Conservation (phyloP, 148 eudicot species). For the Cornus controversa region DNA sequence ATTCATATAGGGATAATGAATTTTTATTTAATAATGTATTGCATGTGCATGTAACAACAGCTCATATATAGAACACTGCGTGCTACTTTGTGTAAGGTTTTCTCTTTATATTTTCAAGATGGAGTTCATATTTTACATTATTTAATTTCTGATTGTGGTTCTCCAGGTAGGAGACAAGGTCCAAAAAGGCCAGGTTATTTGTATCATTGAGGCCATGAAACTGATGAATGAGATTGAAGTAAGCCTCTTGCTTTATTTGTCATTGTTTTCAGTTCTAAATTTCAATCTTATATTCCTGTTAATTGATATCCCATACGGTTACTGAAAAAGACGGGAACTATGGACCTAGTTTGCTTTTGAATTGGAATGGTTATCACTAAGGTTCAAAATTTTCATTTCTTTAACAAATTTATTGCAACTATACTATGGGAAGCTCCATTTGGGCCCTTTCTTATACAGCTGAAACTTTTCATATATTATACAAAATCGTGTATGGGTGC, state of each 20-base stretch:
- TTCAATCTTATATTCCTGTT: background rate
- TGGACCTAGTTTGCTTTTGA: conserved; percentile 3
- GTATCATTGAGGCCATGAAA: conserved; percentile 66
- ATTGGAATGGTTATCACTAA: background rate
- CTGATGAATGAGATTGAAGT: conserved; percentile 67
- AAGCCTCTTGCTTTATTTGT: conserved; percentile 20
- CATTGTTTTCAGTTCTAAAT: background rate
- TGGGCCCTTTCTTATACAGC: background rate
- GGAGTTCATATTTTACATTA: background rate
- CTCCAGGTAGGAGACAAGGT: conserved; percentile 55
- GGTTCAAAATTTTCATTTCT: background rate
- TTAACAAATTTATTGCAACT: background rate
- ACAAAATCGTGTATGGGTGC: background rate
- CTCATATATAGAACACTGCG: background rate
- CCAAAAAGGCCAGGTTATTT: conserved; percentile 53
- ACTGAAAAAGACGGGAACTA: background rate
- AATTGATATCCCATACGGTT: conserved; percentile 3
- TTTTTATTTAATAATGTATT: too few species aligned
- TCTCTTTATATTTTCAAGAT: background rate
- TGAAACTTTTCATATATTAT: background rate
- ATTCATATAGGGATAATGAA: background rate
- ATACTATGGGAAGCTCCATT: background rate
- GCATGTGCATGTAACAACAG: background rate
- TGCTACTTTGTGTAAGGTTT: background rate
- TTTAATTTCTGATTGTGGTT: conserved; percentile 12